Evolutionary conservation across 176 grass and related monocot genomes (phyloP).

Genomic region (Musa beccarii): DNA sequence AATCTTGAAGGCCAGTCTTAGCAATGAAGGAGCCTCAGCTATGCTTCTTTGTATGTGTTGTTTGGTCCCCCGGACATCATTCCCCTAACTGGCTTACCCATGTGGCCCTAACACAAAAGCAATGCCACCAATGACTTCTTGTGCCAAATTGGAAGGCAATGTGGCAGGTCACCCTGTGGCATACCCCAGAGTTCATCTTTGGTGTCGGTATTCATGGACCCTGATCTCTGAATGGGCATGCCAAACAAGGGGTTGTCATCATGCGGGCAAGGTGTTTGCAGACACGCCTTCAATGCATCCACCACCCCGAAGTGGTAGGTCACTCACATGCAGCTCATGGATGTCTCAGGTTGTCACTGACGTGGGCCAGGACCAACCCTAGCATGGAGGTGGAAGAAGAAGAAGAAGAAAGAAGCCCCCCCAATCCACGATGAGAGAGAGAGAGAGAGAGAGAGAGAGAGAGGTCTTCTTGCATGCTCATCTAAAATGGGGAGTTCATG

Average conservation of each 20-base stretch:
- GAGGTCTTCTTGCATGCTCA: background rate
- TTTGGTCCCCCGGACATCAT: background rate
- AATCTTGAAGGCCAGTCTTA: background rate
- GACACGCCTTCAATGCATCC: background rate
- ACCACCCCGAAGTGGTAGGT: background rate
- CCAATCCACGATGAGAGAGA: no score
- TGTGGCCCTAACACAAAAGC: background rate
- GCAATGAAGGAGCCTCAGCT: background rate
- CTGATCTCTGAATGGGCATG: background rate
- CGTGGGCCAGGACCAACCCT: background rate
- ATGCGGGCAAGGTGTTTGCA: background rate
- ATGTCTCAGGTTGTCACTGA: background rate
- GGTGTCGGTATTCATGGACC: background rate
- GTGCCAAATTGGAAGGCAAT: background rate
- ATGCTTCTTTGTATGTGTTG: background rate
- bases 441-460: no score
- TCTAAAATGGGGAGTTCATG: background rate
- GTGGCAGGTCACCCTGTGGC: background rate
- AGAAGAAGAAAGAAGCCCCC: no score
- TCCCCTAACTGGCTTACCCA: background rate
- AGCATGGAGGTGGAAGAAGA: no score
- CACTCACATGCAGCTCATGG: background rate
- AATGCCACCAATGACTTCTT: background rate
- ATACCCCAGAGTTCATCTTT: background rate
- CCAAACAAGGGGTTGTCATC: background rate